A percentile compares a stretch with the other conserved stretches of the same genome.
These are phyloP conservation scores for Amyloporia xantha DNA, from an alignment of 768 basidiomycete species.

Conservation along the genomic window DNA sequence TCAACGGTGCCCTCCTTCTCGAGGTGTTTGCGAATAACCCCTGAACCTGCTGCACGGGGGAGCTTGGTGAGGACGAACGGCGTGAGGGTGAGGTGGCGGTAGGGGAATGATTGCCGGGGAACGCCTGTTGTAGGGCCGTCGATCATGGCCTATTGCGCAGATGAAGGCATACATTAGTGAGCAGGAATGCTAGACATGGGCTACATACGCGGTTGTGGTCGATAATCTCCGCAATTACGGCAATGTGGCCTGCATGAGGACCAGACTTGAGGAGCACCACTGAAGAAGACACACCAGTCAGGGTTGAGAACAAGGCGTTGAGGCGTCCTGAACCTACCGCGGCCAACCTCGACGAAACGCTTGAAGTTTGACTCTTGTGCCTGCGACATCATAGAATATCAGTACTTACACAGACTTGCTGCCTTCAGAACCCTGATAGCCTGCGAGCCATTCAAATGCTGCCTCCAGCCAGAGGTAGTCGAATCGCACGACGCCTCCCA, in stretches of 20 bases:
- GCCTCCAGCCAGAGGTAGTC: background rate
- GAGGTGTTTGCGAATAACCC: constrained; percentile 76
- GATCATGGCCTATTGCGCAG: constrained; percentile 69
- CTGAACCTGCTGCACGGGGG: constrained; percentile 80
- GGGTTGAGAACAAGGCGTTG: background rate
- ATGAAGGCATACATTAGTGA: background rate
- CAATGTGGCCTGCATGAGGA: constrained; percentile 80
- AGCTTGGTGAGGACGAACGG: constrained; percentile 76
- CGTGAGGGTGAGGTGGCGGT: constrained; percentile 89
- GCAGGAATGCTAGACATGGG: background rate
- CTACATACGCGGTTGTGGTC: constrained; percentile 92
- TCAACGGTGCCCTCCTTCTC: constrained; percentile 79
- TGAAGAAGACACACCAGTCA: constrained; percentile 20
- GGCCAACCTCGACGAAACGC: constrained; percentile 97
- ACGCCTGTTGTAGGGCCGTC: constrained; percentile 91
- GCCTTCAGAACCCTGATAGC: too few species aligned
- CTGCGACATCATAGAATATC: background rate
- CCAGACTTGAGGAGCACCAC: constrained; percentile 94
- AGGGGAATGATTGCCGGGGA: constrained; percentile 87
- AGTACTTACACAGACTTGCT: constrained; percentile 7
- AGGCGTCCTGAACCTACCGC: constrained; percentile 45
- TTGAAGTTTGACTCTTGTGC: constrained; percentile 70
- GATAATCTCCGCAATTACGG: constrained; percentile 94
- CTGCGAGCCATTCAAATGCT: background rate
- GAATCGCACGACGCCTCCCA: background rate